Conservation (phyloP, 1,284 basidiomycete species). For the Thelephora terrestris region DNA sequence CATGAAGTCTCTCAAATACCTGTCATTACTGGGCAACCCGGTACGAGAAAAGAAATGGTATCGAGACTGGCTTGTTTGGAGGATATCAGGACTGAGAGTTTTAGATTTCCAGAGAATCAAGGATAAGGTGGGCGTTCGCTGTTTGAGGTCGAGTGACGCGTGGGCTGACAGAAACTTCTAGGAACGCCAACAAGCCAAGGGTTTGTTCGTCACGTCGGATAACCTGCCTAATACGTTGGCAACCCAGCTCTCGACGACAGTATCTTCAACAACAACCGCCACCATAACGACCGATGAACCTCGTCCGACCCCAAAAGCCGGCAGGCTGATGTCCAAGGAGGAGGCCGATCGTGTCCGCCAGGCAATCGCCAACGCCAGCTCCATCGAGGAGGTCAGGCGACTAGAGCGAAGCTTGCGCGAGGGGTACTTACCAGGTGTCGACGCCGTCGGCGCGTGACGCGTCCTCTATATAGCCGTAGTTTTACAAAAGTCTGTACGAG, state of each 20-base stretch:
- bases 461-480: constrained; percentile 3
- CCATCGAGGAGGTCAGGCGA: constrained; percentile 83
- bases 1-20: constrained; percentile 69
- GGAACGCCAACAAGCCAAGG: constrained; percentile 68
- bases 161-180: constrained; percentile 21
- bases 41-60: constrained; percentile 93
- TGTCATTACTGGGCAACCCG: constrained; percentile 86
- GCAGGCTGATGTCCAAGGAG: constrained; percentile 85
- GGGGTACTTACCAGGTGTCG: constrained; percentile 72
- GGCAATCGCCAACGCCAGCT: constrained; percentile 85
- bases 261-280: constrained; percentile 56
- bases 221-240: constrained; percentile 75
- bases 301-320: constrained; percentile 58
- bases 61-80: constrained; percentile 87
- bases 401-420: constrained; percentile 84
- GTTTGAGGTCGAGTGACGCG: not conserved
- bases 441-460: constrained; percentile 57
- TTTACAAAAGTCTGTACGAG: constrained; percentile 1
- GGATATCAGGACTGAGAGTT: constrained; percentile 78
- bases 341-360: constrained; percentile 85
- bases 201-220: constrained; percentile 70
- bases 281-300: constrained; percentile 61
- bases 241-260: constrained; percentile 62
- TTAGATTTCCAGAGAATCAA: constrained; percentile 96
- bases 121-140: constrained; percentile 67